These are phyloP conservation scores for Sarcomyxa edulis DNA, from an alignment of 768 basidiomycete genomes.

Conservation along the genomic window DNA sequence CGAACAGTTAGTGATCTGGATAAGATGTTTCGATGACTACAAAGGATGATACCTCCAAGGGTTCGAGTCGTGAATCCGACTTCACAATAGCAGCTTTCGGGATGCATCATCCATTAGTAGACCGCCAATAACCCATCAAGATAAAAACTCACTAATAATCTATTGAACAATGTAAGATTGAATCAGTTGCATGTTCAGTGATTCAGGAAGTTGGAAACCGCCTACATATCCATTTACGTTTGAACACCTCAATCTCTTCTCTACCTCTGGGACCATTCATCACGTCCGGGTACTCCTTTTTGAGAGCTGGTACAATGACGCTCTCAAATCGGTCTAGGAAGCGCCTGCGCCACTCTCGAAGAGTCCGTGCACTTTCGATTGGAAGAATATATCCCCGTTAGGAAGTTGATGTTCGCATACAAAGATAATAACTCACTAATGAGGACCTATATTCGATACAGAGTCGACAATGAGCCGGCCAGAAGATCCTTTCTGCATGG, in stretches of 20 bases:
- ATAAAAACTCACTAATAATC: constrained; percentile 40
- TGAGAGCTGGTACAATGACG: constrained; percentile 54
- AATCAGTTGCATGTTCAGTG: constrained; percentile 8
- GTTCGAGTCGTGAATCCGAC: constrained; percentile 66
- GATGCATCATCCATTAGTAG: constrained; percentile 2
- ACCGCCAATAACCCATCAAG: background rate
- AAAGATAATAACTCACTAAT: too few species aligned
- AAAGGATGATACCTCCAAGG: constrained; percentile 49
- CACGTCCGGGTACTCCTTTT: constrained; percentile 53
- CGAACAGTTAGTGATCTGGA: background rate
- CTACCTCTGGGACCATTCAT: constrained; percentile 37
- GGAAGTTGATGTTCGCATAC: too few species aligned
- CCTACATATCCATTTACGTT: constrained; percentile 69
- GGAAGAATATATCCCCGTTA: too few species aligned
- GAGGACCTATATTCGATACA: constrained; percentile 66
- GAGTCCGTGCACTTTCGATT: constrained; percentile 72
- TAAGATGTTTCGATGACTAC: background rate
- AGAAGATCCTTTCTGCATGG: constrained; percentile 42
- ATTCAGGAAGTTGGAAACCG: constrained; percentile 8
- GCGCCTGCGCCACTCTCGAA: constrained; percentile 68
- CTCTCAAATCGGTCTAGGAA: constrained; percentile 56
- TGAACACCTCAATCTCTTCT: constrained; percentile 68
- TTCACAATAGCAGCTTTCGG: constrained; percentile 61
- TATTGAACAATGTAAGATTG: constrained; percentile 12
- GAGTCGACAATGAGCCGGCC: constrained; percentile 59